Conservation (phyloP, 495 filamentous ascomycete species). For the Aspergillus steynii region DNA sequence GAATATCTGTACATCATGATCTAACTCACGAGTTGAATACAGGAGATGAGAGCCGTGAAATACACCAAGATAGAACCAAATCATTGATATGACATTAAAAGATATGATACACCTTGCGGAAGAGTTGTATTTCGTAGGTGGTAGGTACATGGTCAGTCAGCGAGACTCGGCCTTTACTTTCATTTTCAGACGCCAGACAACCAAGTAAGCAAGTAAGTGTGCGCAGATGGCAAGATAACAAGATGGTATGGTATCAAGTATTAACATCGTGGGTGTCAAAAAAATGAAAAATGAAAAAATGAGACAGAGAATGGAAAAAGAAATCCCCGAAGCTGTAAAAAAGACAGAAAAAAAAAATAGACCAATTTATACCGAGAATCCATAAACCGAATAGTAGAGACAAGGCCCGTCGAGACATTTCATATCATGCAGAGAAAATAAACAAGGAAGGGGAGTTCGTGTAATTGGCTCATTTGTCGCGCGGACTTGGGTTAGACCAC, state of each 20-base stretch:
- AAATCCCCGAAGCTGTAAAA: neutral
- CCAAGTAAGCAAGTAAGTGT: neutral
- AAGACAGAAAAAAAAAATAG: neutral
- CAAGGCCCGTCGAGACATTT: neutral
- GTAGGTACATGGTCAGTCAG: neutral
- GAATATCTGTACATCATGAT: neutral
- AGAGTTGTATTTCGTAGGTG: neutral
- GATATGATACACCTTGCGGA: neutral
- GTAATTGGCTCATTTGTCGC: no score
- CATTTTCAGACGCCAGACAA: neutral
- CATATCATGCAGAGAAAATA: neutral
- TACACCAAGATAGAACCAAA: no score
- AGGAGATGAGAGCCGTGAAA: no score
- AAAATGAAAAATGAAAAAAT: neutral
- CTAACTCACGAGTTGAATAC: neutral
- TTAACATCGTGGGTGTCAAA: neutral
- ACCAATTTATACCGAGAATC: neutral
- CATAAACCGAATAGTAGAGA: neutral
- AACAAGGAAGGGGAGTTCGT: no score
- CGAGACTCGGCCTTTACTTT: neutral
- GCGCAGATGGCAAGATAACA: neutral
- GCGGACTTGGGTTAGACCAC: slow-evolving; percentile 8
- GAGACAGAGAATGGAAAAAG: neutral
- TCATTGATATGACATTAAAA: no score
- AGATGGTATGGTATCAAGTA: neutral